Conservation (phyloP, 352 stramenopile species). For the Phytophthora idaei region DNA sequence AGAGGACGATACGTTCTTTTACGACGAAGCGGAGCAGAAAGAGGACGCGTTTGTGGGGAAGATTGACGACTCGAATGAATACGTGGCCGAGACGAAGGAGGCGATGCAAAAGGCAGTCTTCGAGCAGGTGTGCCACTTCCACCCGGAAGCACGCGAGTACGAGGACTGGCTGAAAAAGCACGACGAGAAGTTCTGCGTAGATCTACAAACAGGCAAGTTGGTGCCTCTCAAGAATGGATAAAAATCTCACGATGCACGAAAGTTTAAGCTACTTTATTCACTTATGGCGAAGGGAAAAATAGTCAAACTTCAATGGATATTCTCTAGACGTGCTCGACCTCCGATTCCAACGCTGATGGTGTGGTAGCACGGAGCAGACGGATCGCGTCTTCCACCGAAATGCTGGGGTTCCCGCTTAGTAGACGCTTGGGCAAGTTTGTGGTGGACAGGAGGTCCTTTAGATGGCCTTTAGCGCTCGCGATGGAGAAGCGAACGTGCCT, state of each 20-base stretch:
- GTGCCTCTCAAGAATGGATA: constrained; percentile 42
- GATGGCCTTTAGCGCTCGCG: constrained; percentile 44
- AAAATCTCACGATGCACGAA: neutral
- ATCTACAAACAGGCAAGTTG: constrained; percentile 64
- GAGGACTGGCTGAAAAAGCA: constrained; percentile 63
- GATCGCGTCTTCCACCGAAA: constrained; percentile 24
- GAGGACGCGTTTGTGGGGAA: constrained; percentile 67
- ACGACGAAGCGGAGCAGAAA: constrained; percentile 54
- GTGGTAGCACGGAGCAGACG: constrained; percentile 27
- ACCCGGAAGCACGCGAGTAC: constrained; percentile 69
- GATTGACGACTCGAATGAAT: constrained; percentile 81
- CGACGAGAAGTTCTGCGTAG: constrained; percentile 66
- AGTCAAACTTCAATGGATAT: neutral
- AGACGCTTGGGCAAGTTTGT: constrained; percentile 55
- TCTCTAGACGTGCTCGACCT: constrained; percentile 22
- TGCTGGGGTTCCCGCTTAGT: constrained; percentile 23
- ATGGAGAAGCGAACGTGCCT: constrained; percentile 46
- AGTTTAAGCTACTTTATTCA: neutral
- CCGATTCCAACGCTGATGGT: neutral
- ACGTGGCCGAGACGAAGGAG: constrained; percentile 57
- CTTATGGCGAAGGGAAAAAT: neutral
- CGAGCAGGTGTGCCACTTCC: constrained; percentile 79
- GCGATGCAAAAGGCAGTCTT: constrained; percentile 85
- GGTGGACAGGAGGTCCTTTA: constrained; percentile 44
- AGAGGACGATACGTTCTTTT: constrained; percentile 36